Base-by-base conservation (phyloP, 2,329 filamentous ascomycete species). In the Blumeria graminis region DNA sequence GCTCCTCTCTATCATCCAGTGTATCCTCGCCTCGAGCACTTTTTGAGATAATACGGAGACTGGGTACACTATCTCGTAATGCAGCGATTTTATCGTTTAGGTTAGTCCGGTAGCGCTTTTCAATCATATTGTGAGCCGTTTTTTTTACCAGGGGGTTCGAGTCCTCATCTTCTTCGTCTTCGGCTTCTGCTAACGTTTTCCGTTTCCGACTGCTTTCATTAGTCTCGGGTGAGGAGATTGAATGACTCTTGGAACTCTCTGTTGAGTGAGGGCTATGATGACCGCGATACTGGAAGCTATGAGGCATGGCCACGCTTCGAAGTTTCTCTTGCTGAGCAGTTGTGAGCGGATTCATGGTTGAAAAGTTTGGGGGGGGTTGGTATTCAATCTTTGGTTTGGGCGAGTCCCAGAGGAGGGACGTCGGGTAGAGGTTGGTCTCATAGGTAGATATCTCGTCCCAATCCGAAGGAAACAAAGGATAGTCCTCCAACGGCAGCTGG, bases 121-220 rank as follows among this genome's bases (percentile, higher is more conserved):
- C 90, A 60, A 96, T 95, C 76, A 96, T 92, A 69, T 95, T 96
- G 70, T 96, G 90, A 1, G 90, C 88, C 35, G 89, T 93, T 75
- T 95, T 95, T 74, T 22, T 46, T 11, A 46, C 43, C 32, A 71
- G 76, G 55, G 66, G 75, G 65, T 75, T 80, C 62, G 72, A 76
- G 61, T 75, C 76, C 55, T 77, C 68, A 50, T 78, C 73, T 11
- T 82, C 78, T 53, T 80, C 77, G n/a, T 80, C 74, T 5, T 75
- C 73, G 13, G 69, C 69, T 45, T 68, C 64, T n/a, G 78, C 76
- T 0, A 80, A 80, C 0, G 80, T 77, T 69, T 87, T 88, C 62
- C 84, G 76, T 69, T 87, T 88, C 62, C 80, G 74, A 11, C 67
- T 63, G 60, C 72, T 72, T 58, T 69, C 73, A 57, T 60, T 57